Evolutionary conservation across 129 eudicot genomes (phyloP).

Genomic region (Glebionis coronaria): DNA sequence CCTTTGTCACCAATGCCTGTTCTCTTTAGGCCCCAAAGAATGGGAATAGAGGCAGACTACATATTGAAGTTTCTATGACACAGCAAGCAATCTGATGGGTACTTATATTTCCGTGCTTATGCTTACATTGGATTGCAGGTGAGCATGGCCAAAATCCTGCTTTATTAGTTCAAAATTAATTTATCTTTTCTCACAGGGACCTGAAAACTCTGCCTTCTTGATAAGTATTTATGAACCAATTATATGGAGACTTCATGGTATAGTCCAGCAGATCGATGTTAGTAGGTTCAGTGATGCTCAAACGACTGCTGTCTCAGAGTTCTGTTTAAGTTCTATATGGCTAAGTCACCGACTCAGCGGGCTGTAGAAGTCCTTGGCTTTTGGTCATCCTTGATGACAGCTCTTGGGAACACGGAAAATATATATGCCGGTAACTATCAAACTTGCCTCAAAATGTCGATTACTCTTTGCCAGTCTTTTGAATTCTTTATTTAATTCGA

Average conservation of each 20-base stretch:
- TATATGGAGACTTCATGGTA: conserved; percentile 96
- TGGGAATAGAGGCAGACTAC: conserved; percentile 72
- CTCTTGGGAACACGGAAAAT: conserved; percentile 95
- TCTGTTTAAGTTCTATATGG: conserved; percentile 91
- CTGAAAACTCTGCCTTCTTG: conserved; percentile 88
- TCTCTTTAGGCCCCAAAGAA: conserved; percentile 85
- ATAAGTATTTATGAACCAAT: conserved; percentile 93
- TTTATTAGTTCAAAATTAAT: not conserved
- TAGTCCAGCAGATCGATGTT: conserved; percentile 76
- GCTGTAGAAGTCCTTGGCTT: conserved; percentile 98
- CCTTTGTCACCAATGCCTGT: conserved; percentile 97
- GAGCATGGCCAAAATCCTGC: conserved; percentile 9
- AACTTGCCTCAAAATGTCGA: not conserved
- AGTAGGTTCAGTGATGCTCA: conserved; percentile 51
- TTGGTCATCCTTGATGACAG: conserved; percentile 99
- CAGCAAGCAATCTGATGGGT: conserved; percentile 92
- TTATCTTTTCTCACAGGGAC: conserved; percentile 54
- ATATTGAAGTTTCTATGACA: conserved; percentile 75
- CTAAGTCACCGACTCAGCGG: conserved; percentile 98
- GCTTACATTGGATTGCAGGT: conserved; percentile 96
- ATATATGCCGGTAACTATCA: conserved; percentile 82
- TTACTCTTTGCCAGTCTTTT: not conserved
- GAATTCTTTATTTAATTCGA: not conserved
- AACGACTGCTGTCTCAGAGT: conserved; percentile 83
- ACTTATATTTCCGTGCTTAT: conserved; percentile 76